Percentiles rank a stretch among this genome's conserved stretches.
phyloP scores from a whole-genome alignment of 2,329 filamentous ascomycete genomes.

The Pseudopithomyces chartarum region DNA sequence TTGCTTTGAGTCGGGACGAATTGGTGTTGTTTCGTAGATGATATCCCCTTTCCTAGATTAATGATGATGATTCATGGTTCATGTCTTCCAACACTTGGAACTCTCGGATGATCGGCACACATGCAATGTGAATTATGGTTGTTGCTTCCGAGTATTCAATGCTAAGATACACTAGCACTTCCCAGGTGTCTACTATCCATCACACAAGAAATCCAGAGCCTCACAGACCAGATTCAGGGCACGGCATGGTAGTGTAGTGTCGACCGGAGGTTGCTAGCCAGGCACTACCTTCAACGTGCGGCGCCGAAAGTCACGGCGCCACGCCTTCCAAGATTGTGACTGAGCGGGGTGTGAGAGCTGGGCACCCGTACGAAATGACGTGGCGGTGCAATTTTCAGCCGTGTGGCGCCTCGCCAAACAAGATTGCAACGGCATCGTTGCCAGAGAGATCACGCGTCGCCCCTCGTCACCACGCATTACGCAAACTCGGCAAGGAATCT shows the following conservation, averaged over 20 bases:
- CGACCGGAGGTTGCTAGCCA: not conserved
- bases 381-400: not conserved
- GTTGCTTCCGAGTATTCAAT: not conserved
- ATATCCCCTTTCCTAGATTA: conserved; percentile 20
- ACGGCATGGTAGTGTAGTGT: too few relatives aligned
- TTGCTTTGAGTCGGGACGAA: not conserved
- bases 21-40: conserved; percentile 10
- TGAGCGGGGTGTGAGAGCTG: not conserved
- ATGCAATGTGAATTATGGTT: not conserved
- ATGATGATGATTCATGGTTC: not conserved
- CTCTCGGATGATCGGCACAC: not conserved
- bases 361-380: not conserved
- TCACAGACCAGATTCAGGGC: too few relatives aligned
- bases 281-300: not conserved
- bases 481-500: not conserved
- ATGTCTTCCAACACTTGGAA: not conserved
- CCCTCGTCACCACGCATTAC: not conserved
- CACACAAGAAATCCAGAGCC: too few relatives aligned
- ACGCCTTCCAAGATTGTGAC: not conserved
- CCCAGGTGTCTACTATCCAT: not conserved
- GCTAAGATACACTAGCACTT: too few relatives aligned
- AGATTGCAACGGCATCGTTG: not conserved
- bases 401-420: not conserved
- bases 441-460: not conserved
- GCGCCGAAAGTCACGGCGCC: not conserved